Evolutionary conservation across 1,284 basidiomycete genomes (phyloP), one percentile per base, ranked within the genome.

Genomic region (Ceratobasidium sp.): DNA sequence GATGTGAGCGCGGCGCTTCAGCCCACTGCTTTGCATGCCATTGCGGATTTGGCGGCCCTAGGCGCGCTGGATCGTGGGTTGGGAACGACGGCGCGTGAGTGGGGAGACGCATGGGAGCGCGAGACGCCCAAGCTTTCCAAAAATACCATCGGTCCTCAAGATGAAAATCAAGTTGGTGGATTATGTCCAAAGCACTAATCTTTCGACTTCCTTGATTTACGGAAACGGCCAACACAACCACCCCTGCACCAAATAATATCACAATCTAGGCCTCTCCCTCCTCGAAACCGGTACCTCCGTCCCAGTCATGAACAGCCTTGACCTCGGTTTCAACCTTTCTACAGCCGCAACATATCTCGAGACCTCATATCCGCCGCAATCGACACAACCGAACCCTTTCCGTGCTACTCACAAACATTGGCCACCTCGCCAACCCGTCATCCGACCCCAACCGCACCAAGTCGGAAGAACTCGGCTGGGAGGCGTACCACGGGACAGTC

Each of bases 1-100:
- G 86, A 87, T 77, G 84, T 87, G 31, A 85, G 85, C 71, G 80
- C 82, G 37, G 86, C 85, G 1, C 80, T 87, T 24, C 84, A 86
- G 4, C 85, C 85, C 7, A 84, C 85, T 2, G 84, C 85, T 5
- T 78, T 87, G 14, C 80, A 85, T 22, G 85, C 86, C 8, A 84
- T 85, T 19, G 81, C 82, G 7, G 76, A 77, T 7, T 80, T 87
- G 46, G 78, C 83, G 7, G 59, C 77, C 16, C 81, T 82, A 1
- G 82, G 82, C 13, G 62, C 85, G 46, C 74, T 85, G 29, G 77
- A 78, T n/a, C 71, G 77, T 49, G 80, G 81, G 43, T 79, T 83
- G 49, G 80, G 76, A 3, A 74, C 78, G 1, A 79, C 82, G 39
- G 84, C 85, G 7, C 76, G 76, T 4, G 76, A 61, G 9, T 79